Evolutionary conservation across 2,329 filamentous ascomycete genomes (phyloP).

Genomic region (Trichoderma sp.): DNA sequence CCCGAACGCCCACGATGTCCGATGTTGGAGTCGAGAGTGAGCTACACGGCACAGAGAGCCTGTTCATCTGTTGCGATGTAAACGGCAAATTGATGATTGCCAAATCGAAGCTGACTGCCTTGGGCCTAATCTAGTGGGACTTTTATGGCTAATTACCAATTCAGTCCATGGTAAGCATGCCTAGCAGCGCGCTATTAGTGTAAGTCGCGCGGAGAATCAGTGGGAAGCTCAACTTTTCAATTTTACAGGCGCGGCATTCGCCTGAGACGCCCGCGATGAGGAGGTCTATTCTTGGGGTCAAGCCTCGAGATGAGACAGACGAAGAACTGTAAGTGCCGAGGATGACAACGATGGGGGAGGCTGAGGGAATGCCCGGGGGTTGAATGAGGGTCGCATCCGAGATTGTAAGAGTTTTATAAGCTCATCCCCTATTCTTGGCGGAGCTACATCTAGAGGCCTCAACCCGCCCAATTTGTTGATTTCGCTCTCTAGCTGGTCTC

Average conservation of each 20-base stretch:
- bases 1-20: not conserved
- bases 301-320: slow-evolving; percentile 6
- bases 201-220: not conserved
- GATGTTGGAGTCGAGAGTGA: not conserved
- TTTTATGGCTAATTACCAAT: not conserved
- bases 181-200: not conserved
- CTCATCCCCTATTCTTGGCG: slow-evolving; percentile 9
- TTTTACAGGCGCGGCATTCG: not conserved
- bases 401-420: slow-evolving; percentile 10
- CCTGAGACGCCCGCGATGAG: not conserved
- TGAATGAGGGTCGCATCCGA: not conserved
- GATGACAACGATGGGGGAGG: not conserved
- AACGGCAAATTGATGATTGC: not conserved
- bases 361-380: not conserved
- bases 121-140: not conserved
- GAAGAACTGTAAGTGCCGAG: not conserved
- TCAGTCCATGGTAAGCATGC: not conserved
- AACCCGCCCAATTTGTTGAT: not conserved
- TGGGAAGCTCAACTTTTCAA: not conserved
- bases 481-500: not conserved
- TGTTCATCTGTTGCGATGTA: not conserved
- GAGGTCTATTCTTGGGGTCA: not conserved
- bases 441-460: slow-evolving; percentile 1
- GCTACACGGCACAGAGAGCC: not conserved
- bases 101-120: not conserved